Base-by-base conservation (phyloP, 768 basidiomycete species). In the Tubosaeta sp. region DNA sequence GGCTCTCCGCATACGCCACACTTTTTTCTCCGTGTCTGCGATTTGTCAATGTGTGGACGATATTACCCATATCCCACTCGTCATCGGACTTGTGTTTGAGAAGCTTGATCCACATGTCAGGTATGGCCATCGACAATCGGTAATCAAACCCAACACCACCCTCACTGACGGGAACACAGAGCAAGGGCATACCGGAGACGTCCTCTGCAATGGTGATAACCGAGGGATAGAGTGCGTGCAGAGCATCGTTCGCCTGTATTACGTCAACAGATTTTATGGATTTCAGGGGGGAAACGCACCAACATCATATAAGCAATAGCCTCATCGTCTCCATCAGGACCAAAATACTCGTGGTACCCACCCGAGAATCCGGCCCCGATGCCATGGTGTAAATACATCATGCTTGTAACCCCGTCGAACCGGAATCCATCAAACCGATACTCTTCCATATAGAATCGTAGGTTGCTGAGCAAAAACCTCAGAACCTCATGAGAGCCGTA, bases 91-190 rank as follows among this genome's bases (percentile, higher is more conserved):
- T 83, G 73, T 99, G 97, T 68, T 98, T 99, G 59, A 98, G 81
- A 26, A 98, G 77, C 71, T 99, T 98, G 76, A 99, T 99, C 93
- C 94, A 99, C 94, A 95, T 97, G 70, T 99, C 97, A 2, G 97
- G 97, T 47, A 99, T 81, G 19, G 97, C 97, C 97, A 98, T 99
- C 27, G 93, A 92, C 43, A 99, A 76, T 31, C 97, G 88, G 71
- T 97, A 99, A 73, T 99, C 97, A 72, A 98, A 99, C 5, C 95
- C 97, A 47, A 99, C 76, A 13, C 97, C 97, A 43, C 95, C 97
- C 53, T 85, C 77, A 37, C 74, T 62, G 34, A 88, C 85, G 3
- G 93, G 84, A 11, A 82, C 73, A 62, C 95, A 86, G 17, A 99
- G 84, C 11, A 97, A 84, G 4, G 97, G 95, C 97, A 99, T 99